Base-by-base conservation (phyloP, 805 yeast genomes). In the Myxozyma kluyveri region DNA sequence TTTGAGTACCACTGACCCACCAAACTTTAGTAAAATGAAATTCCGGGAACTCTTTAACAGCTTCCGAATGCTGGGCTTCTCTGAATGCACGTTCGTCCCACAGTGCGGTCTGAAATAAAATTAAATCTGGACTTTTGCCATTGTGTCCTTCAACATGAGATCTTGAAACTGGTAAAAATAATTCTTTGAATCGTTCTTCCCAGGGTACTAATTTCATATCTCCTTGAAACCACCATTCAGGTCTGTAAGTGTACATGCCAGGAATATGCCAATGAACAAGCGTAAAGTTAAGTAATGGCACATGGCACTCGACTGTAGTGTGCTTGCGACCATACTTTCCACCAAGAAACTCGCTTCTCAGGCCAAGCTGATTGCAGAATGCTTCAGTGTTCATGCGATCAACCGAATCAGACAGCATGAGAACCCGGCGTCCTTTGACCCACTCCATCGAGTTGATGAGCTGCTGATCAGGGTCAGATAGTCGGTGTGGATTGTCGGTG, bases 1-100 rank as follows among this genome's bases (percentile, higher is more conserved):
- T 19, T 29, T 47, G 57, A 12, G 54, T 29, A 29, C 12, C 32
- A 9, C 46, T 22, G 1, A 23, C 40, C 50, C 53, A 49, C 36
- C 38, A 38, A 17, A 39, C 17, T 14, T 23, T 17, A 9, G 43
- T 23, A 6, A 23, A 24, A 36, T 18, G 22, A 9, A 4, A 23
- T 14, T 19, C 29, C 3, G 37, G 46, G 17, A 14, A 19, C 14
- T 17, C 17, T 18, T 47, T 38, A 36, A 23, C 21, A 19, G 9
- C 32, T 23, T 41, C 46, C 14, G 40, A 38, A 9, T 48, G 40
- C 19, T 24, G 29, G 0, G 46, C 47, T 23, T 54, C 50, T 6
- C 39, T 18, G 21, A 52, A 45, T 14, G 52, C 42, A n/a, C 51
- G 51, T 36, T 56, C 60, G 36, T 56, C 60, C 60, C 60, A 56